Conservation (phyloP, 2,329 filamentous ascomycete species). For the Alternaria panax region DNA sequence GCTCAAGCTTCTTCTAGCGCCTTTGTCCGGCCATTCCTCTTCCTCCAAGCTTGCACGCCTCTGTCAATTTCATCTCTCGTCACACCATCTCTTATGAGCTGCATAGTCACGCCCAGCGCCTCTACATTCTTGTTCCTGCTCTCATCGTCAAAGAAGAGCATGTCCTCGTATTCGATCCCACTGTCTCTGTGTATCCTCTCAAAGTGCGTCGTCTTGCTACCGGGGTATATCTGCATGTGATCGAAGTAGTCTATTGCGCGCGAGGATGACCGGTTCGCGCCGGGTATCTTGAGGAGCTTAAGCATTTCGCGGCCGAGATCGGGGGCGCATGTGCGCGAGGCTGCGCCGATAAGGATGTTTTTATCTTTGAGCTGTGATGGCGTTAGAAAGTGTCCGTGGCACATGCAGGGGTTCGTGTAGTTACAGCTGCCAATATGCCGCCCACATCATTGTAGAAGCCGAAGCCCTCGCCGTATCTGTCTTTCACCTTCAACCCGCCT, state of each 20-base stretch:
- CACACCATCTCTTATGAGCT: slow-evolving; percentile 80
- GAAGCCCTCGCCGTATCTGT: slow-evolving; percentile 57
- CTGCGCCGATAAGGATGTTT: slow-evolving; percentile 70
- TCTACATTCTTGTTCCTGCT: slow-evolving; percentile 83
- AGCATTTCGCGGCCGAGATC: slow-evolving; percentile 83
- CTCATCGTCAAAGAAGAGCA: slow-evolving; percentile 98
- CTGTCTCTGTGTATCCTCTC: slow-evolving; percentile 74
- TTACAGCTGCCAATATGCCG: slow-evolving; percentile 50
- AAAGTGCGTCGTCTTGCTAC: slow-evolving; percentile 87
- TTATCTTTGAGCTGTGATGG: slow-evolving; percentile 50
- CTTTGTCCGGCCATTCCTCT: slow-evolving; percentile 63
- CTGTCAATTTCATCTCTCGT: slow-evolving; percentile 77
- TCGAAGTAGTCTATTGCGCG: slow-evolving; percentile 63
- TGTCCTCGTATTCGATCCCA: slow-evolving; percentile 76
- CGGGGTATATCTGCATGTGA: slow-evolving; percentile 70
- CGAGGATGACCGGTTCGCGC: slow-evolving; percentile 56
- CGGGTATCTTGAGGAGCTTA: slow-evolving; percentile 70
- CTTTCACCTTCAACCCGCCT: slow-evolving; percentile 58
- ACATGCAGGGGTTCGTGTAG: neutral
- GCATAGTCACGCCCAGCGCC: slow-evolving; percentile 82
- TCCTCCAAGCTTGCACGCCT: slow-evolving; percentile 83
- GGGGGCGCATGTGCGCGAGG: slow-evolving; percentile 81
- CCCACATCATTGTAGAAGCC: slow-evolving; percentile 58
- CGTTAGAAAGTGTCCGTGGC: neutral
- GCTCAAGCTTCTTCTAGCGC: neutral